These are phyloP conservation scores for Ustilago curta DNA, from an alignment of 1,284 basidiomycete genomes.

Conservation along the genomic window DNA sequence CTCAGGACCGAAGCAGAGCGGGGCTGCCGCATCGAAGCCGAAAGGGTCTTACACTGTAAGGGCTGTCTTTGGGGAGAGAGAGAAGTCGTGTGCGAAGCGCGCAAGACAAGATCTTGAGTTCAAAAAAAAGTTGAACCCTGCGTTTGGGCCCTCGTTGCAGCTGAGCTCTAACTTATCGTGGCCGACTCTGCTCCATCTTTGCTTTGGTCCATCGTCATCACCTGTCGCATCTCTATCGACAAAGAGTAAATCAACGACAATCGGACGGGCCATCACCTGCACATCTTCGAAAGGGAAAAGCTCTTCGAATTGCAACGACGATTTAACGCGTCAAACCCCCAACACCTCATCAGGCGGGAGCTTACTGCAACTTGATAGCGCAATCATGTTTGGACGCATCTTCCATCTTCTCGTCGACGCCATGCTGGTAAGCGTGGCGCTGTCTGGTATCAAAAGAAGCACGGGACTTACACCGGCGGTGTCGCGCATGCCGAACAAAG, in stretches of 20 bases:
- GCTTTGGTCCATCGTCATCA: not conserved
- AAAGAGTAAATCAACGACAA: not conserved
- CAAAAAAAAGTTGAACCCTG: constrained; percentile 30
- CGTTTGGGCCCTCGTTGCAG: constrained; percentile 24
- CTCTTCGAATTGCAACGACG: not conserved
- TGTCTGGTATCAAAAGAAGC: constrained; percentile 66
- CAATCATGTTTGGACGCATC: constrained; percentile 64
- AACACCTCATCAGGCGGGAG: not conserved
- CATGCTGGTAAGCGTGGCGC: constrained; percentile 63
- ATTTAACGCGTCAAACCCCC: not conserved
- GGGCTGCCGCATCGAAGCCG: constrained; percentile 1
- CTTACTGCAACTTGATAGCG: not conserved
- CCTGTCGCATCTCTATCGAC: not conserved
- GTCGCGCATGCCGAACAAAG: constrained; percentile 60
- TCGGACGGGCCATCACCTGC: not conserved
- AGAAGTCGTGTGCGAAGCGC: constrained; percentile 29
- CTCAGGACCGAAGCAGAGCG: not conserved
- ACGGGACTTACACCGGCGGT: constrained; percentile 65
- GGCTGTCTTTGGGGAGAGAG: not conserved
- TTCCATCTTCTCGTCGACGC: constrained; percentile 66
- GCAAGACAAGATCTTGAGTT: constrained; percentile 15
- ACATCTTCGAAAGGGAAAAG: not conserved
- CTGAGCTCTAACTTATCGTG: not conserved
- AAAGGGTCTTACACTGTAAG: not conserved
- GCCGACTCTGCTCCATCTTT: not conserved